Percentiles rank a stretch among this genome's conserved stretches.
Evolutionary conservation across 23 red algal genomes (phyloP).

Genomic region (Gracilaria vermiculophylla): DNA sequence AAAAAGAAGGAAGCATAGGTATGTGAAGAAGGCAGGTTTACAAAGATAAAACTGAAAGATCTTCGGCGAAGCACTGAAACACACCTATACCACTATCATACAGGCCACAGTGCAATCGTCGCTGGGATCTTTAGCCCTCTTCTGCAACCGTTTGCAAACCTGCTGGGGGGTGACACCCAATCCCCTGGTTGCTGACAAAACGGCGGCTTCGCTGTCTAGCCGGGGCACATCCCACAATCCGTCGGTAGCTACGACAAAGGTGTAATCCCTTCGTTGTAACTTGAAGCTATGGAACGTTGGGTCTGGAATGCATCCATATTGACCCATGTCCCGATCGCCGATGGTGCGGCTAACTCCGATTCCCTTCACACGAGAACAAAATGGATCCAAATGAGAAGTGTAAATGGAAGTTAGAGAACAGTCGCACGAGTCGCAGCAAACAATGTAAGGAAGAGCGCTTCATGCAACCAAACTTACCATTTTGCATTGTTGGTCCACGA

Average conservation of each 20-base stretch:
- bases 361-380: slow-evolving; percentile 26
- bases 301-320: slow-evolving; percentile 49
- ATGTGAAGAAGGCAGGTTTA: not conserved
- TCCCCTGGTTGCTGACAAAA: slow-evolving; percentile 7
- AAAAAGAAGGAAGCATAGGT: too few relatives aligned
- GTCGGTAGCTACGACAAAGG: slow-evolving; percentile 50
- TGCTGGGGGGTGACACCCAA: not conserved
- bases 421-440: too few relatives aligned
- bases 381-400: not conserved
- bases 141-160: slow-evolving; percentile 28
- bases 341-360: slow-evolving; percentile 51
- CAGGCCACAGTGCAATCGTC: slow-evolving; percentile 58
- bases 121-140: not conserved
- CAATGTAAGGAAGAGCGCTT: not conserved
- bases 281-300: slow-evolving; percentile 18
- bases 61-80: not conserved
- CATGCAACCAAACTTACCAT: not conserved
- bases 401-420: not conserved
- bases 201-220: not conserved
- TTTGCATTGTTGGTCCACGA: slow-evolving; percentile 14
- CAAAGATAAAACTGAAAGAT: not conserved
- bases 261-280: slow-evolving; percentile 19
- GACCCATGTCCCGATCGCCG: slow-evolving; percentile 55
- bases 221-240: slow-evolving; percentile 44
- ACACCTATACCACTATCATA: slow-evolving; percentile 16